A percentile compares a stretch with the other conserved stretches of the same genome.
Conservation (phyloP, 2,329 filamentous ascomycete species). For the Sporothrix euskadiensis region DNA sequence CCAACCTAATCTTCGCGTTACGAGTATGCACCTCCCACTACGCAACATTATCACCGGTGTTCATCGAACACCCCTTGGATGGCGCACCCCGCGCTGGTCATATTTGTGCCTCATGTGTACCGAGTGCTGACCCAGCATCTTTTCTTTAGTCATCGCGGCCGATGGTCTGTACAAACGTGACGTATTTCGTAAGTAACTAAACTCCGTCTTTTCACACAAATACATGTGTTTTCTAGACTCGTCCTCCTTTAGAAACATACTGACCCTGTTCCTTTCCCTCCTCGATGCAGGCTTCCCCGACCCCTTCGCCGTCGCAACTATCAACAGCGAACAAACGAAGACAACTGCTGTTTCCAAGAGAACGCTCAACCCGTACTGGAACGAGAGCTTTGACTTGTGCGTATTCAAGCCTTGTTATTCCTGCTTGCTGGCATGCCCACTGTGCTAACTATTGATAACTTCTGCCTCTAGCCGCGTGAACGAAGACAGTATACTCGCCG, state of each 20-base stretch:
- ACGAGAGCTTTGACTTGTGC: slow-evolving; percentile 98
- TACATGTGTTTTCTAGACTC: not conserved
- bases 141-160: slow-evolving; percentile 81
- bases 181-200: slow-evolving; percentile 80
- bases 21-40: slow-evolving; percentile 62
- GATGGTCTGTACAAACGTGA: slow-evolving; percentile 98
- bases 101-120: not conserved
- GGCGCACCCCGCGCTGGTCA: not conserved
- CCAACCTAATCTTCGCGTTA: slow-evolving; percentile 86
- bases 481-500: slow-evolving; percentile 93
- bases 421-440: slow-evolving; percentile 21
- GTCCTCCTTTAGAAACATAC: not conserved
- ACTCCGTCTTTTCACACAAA: not conserved
- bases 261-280: not conserved
- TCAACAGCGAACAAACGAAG: slow-evolving; percentile 96
- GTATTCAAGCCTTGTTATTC: slow-evolving; percentile 29
- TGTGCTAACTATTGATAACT: slow-evolving; percentile 29
- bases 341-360: slow-evolving; percentile 98
- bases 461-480: slow-evolving; percentile 69
- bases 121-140: slow-evolving; percentile 17
- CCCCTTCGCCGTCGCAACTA: slow-evolving; percentile 94
- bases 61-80: not conserved
- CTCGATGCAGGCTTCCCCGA: slow-evolving; percentile 79
- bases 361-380: slow-evolving; percentile 99
- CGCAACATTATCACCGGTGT: slow-evolving; percentile 17